phyloP scores from a whole-genome alignment of 2,329 filamentous ascomycete species.

The Trichoderma simmonsii region DNA sequence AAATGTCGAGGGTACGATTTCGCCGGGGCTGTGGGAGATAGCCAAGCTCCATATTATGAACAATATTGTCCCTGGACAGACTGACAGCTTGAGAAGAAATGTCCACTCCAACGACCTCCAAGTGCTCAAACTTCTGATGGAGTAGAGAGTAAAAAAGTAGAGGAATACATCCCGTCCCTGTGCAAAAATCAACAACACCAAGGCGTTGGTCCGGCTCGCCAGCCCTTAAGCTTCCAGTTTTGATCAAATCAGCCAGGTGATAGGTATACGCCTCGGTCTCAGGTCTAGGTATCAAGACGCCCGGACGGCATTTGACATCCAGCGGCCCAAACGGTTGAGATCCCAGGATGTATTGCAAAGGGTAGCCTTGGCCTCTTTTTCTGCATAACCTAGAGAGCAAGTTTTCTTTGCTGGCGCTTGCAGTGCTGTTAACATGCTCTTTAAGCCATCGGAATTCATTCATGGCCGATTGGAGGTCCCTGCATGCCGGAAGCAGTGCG shows the following conservation, averaged over 20 bases:
- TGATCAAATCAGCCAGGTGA: conserved; percentile 50
- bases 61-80: conserved; percentile 64
- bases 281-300: conserved; percentile 81
- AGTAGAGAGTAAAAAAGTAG: conserved; percentile 69
- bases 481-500: conserved; percentile 60
- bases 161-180: conserved; percentile 86
- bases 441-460: conserved; percentile 73
- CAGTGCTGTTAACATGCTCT: conserved; percentile 49
- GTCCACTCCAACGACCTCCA: conserved; percentile 69
- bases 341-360: conserved; percentile 86
- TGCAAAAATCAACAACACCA: conserved; percentile 79
- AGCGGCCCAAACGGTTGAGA: conserved; percentile 83
- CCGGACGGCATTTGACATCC: conserved; percentile 70
- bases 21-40: conserved; percentile 22
- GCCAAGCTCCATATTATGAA: conserved; percentile 42
- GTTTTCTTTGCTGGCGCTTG: conserved; percentile 16
- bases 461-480: conserved; percentile 59
- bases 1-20: conserved; percentile 42
- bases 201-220: conserved; percentile 35
- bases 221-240: conserved; percentile 21
- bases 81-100: conserved; percentile 62
- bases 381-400: conserved; percentile 43
- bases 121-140: conserved; percentile 33
- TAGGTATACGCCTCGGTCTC: conserved; percentile 70
- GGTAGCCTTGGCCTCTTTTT: conserved; percentile 59